Evolutionary conservation across 2,329 filamentous ascomycete species (phyloP), one percentile per base, ranked within the genome.

Genomic region (Catunica adiposa): DNA sequence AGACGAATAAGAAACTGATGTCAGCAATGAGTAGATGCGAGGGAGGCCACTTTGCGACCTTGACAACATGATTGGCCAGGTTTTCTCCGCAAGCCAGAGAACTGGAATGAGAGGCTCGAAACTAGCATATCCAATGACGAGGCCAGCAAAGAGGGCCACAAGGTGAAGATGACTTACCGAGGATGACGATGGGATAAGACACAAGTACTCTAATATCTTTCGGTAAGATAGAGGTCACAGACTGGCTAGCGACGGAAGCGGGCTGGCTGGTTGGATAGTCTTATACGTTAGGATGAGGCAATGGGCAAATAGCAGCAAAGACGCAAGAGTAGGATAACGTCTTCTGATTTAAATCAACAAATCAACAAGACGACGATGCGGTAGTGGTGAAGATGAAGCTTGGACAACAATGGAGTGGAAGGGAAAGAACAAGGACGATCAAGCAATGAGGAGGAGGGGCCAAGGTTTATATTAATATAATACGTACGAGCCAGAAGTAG

Each of bases 381-480:
- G 48, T 14, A 51, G 26, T 51, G 51, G n/a, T n/a, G 40, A 44
- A 44, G 40, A 52, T 38, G 46, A 46, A 53, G 51, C 31, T 53
- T 57, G 50, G 55, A 57, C 52, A 44, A 52, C 29, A 46, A 54
- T 54, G 53, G 40, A 38, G 25, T 54, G 53, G 44, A 46, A 54
- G 47, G 20, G 20, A 44, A 44, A 44, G 14, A 44, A 44, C 4
- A 44, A 44, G 40, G 40, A 44, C 40, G 40, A 17, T 7, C 40
- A 44, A 22, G 40, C 40, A 44, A 44, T n/a, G 40, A 44, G n/a
- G 40, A 56, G 54, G 55, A 57, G 25, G 31, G 55, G 51, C 55
- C 42, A 57, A 44, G 55, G 55, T 53, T 57, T 57, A 53, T 57
- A 57, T 57, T 57, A 44, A 44, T 44, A 52, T 57, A 53, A 47